Percentiles rank a stretch among this genome's conserved stretches.
Evolutionary conservation across 345 rosid species (phyloP).

Genomic region (Bruguiera sexangula): DNA sequence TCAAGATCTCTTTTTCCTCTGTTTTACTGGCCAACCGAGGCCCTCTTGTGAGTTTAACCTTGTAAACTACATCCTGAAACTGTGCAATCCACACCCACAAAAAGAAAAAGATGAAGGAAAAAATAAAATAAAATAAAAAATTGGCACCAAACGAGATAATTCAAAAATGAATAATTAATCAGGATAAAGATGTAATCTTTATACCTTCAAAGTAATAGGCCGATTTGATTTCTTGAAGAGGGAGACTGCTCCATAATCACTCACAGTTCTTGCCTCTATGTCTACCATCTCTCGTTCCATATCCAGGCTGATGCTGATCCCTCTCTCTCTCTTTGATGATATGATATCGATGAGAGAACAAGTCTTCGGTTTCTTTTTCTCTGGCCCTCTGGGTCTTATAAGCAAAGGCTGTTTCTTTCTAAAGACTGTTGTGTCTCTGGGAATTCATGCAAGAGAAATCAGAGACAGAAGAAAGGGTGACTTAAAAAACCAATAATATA

Average conservation of each 20-base stretch:
- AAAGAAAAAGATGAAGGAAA: background rate
- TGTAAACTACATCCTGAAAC: conserved; percentile 11
- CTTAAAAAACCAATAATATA: too few species aligned
- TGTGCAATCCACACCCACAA: background rate
- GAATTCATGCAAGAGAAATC: too few species aligned
- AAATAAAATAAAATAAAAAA: background rate
- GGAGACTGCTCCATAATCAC: conserved; percentile 11
- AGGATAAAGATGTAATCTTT: background rate
- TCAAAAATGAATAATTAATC: background rate
- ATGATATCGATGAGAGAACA: too few species aligned
- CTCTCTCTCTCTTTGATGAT: too few species aligned
- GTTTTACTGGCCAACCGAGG: background rate
- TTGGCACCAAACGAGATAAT: background rate
- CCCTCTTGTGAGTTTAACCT: background rate
- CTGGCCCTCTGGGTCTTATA: too few species aligned
- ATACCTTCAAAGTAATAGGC: conserved; percentile 1
- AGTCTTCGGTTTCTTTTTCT: too few species aligned
- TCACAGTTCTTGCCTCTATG: conserved; percentile 27
- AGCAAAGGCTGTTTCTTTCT: too few species aligned
- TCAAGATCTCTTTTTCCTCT: conserved; percentile 10
- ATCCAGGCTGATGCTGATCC: background rate
- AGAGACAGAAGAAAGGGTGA: too few species aligned
- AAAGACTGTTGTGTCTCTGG: too few species aligned
- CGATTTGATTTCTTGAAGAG: conserved; percentile 32
- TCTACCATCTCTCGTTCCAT: conserved; percentile 21